Conservation (phyloP, 2,329 filamentous ascomycete genomes). For the Helotiales sp. region DNA sequence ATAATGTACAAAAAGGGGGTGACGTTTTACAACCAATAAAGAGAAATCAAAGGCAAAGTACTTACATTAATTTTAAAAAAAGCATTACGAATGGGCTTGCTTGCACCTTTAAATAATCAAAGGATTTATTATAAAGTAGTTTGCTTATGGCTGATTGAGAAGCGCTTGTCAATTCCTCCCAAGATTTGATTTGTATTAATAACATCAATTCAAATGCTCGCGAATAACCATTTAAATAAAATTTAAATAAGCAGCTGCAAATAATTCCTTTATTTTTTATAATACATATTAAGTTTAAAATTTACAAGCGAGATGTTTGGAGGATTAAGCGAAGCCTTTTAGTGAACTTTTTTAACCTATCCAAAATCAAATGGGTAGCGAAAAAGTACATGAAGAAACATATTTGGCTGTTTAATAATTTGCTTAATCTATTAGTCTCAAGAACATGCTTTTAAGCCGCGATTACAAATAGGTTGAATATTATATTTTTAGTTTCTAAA, state of each 20-base stretch:
- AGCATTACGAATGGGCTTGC: not conserved
- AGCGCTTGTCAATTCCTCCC: not conserved
- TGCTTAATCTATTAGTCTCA: conserved; percentile 23
- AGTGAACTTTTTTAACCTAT: conserved; percentile 17
- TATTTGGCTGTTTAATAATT: conserved; percentile 16
- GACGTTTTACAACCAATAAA: not conserved
- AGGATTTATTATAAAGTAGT: no score
- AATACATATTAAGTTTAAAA: conserved; percentile 6
- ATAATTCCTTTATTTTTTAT: not conserved
- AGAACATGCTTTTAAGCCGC: not conserved
- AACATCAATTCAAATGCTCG: not conserved
- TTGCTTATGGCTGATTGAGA: not conserved
- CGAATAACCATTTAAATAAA: not conserved
- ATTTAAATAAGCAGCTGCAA: not conserved
- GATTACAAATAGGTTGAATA: not conserved
- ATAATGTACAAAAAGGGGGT: no score
- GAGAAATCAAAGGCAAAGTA: not conserved
- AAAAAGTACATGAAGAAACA: conserved; percentile 28
- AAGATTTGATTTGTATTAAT: not conserved
- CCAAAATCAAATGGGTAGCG: conserved; percentile 26
- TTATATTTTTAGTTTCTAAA: not conserved
- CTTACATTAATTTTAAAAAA: not conserved
- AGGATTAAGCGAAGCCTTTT: conserved; percentile 16
- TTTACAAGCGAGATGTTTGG: conserved; percentile 23
- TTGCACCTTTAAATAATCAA: not conserved